Evolutionary conservation across 768 basidiomycete genomes (phyloP), one percentile per base, ranked within the genome.

Genomic region (Leccinum longicurvipes): DNA sequence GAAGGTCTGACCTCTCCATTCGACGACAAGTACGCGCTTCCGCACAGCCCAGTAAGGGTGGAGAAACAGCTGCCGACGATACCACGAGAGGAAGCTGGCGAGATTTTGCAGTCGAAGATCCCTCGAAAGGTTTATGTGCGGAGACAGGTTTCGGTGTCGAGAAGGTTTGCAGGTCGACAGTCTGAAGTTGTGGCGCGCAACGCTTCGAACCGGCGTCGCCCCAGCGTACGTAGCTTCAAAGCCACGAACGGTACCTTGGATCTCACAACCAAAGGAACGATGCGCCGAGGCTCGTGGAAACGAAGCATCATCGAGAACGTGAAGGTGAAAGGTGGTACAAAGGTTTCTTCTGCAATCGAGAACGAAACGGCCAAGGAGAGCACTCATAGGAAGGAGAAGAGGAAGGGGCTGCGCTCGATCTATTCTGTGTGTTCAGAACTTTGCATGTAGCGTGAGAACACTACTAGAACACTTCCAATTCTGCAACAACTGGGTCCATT

Each of bases 401-500:
- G 58, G 59, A 69, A 63, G 51, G 65, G 65, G 17, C n/a, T 59
- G 8, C 60, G 67, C 65, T 68, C 67, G 0, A 68, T 68, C 45
- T 68, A 68, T 55, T 69, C 68, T 23, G 67, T 68, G 6, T 60
- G 58, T 48, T 63, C 67, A 0, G 67, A 69, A n/a, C 55, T 69
- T 14, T 34, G 34, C 5, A 34, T 34, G 34, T 34, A 34, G 17
- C 34, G 34, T 34, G 34, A 34, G 34, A n/a, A n/a, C n/a, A n/a
- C n/a, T n/a, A n/a, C n/a, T n/a, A n/a, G n/a, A n/a, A n/a, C n/a
- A n/a, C n/a, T n/a, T n/a, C n/a, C n/a, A n/a, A n/a, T n/a, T n/a
- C n/a, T n/a, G n/a, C n/a, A n/a, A n/a, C n/a, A n/a, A n/a, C n/a
- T n/a, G n/a, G n/a, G n/a, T n/a, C n/a, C n/a, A n/a, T n/a, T n/a